Evolutionary conservation across 2,329 filamentous ascomycete species (phyloP).

Genomic region (Cladosporium cucumerinum): DNA sequence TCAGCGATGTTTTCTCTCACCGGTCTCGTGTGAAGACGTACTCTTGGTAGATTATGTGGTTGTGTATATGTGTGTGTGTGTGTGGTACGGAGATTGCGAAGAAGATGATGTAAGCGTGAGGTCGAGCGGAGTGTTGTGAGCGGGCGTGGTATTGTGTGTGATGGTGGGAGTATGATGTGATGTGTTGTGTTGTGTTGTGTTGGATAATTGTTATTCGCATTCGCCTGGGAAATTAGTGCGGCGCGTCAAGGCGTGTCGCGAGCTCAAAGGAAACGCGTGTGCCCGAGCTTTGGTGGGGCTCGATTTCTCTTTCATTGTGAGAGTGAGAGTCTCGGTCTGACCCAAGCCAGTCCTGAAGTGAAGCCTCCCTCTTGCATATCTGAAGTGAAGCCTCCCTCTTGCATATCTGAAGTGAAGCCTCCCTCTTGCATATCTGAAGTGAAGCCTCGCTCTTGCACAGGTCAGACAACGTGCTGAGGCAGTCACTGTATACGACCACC

Average conservation of each 20-base stretch:
- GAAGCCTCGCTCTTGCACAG: not conserved
- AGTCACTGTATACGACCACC: not conserved
- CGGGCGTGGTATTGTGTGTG: not conserved
- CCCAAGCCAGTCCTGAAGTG: not conserved
- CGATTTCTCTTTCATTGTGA: not conserved
- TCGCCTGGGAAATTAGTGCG: not conserved
- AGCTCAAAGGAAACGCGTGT: not conserved
- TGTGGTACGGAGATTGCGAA: not conserved
- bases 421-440: not conserved
- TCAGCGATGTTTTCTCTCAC: constrained; percentile 20
- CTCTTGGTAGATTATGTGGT: constrained; percentile 12
- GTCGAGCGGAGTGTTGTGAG: not conserved
- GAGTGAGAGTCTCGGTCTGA: not conserved
- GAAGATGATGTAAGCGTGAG: not conserved
- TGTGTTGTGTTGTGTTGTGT: not conserved
- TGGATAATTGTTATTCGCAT: not conserved
- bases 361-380: too few species aligned
- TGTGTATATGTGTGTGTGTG: not conserved
- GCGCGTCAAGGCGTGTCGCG: constrained; percentile 2
- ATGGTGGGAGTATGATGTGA: not conserved
- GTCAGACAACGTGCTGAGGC: not conserved
- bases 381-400: too few species aligned
- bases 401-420: too few species aligned
- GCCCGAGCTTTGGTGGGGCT: not conserved
- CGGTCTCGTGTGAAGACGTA: not conserved